phyloP scores from a whole-genome alignment of 2,329 filamentous ascomycete genomes.

The Leptographium flavum region DNA sequence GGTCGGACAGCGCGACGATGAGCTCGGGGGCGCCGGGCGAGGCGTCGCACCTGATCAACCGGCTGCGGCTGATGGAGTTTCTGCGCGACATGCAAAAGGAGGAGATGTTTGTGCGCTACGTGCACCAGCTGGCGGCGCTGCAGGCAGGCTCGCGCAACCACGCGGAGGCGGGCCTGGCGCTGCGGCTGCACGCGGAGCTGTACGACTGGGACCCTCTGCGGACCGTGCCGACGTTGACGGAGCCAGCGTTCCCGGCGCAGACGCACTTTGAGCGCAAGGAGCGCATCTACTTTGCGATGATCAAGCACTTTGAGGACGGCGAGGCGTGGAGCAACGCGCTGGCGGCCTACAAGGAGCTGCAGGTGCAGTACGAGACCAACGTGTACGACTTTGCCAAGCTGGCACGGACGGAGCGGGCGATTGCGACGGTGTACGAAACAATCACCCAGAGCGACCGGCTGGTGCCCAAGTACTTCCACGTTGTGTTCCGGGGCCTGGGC shows the following conservation, averaged over 20 bases:
- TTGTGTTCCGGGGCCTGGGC: slow-evolving; percentile 76
- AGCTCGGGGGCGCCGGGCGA: slow-evolving; percentile 34
- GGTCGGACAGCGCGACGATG: too few species aligned
- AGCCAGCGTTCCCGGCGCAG: slow-evolving; percentile 70
- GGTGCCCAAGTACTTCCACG: slow-evolving; percentile 79
- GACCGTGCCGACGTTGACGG: slow-evolving; percentile 49
- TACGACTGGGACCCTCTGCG: slow-evolving; percentile 78
- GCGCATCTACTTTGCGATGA: slow-evolving; percentile 83
- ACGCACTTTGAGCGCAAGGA: slow-evolving; percentile 88
- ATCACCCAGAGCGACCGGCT: slow-evolving; percentile 69
- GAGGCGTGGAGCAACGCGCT: slow-evolving; percentile 85
- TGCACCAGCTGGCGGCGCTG: slow-evolving; percentile 73
- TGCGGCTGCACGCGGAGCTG: slow-evolving; percentile 81
- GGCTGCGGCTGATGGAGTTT: slow-evolving; percentile 86
- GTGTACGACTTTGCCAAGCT: slow-evolving; percentile 86
- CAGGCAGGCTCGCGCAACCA: slow-evolving; percentile 65
- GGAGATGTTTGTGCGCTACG: slow-evolving; percentile 91
- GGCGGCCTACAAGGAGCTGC: slow-evolving; percentile 78
- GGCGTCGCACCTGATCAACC: slow-evolving; percentile 73
- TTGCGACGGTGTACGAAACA: slow-evolving; percentile 82
- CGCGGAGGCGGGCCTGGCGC: slow-evolving; percentile 76
- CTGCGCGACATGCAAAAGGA: slow-evolving; percentile 93
- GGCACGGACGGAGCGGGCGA: slow-evolving; percentile 75
- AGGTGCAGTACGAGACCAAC: slow-evolving; percentile 79
- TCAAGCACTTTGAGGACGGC: slow-evolving; percentile 89